Base-by-base conservation (phyloP, 192 early-diverging fungal genomes). In the Entomortierella parvispora region DNA sequence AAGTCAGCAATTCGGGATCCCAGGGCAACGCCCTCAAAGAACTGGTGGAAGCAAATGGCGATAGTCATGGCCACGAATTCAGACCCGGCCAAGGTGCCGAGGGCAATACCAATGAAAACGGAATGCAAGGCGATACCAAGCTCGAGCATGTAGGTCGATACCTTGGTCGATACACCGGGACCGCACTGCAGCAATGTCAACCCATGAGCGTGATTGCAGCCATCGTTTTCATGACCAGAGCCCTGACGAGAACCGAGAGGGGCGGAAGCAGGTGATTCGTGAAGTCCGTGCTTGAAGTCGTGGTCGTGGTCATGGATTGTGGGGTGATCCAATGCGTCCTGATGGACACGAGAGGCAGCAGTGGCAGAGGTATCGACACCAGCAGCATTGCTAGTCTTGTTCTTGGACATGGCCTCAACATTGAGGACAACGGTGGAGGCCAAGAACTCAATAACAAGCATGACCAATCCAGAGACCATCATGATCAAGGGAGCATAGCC, bases 1-100 rank as follows among this genome's bases (percentile, higher is more conserved):
- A 82, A n/a, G 6, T 79, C 77, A 11, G 68, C 78, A 14, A 85
- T 76, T 9, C 37, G 37, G 12, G 37, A 40, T 9, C 37, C 37
- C 37, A 40, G 12, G 12, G 37, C 37, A 5, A 40, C 37, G 66
- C 52, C 67, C 46, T 65, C 67, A 51, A 58, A 65, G 82, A 87
- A 84, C 83, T 94, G 93, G 70, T 94, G 91, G 71, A 93, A 91
- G n/a, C 85, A 69, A 25, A 94, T 69, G 0, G 93, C 93, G 28
- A 87, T 80, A 40, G 91, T 65, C 0, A 95, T 77, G 2, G 82
- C 82, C 7, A 69, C 82, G 63, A 93, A 92, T 23, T 87, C 88
- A 0, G 75, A 50, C 2, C 85, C 88, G 2, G 84, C 78, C 0
- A 88, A 80, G 1, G 89, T 85, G 4, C 90, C 90, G 14, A 93